Evolutionary conservation across 169 alveolate species (phyloP).

Genomic region (Plasmodium ovale): DNA sequence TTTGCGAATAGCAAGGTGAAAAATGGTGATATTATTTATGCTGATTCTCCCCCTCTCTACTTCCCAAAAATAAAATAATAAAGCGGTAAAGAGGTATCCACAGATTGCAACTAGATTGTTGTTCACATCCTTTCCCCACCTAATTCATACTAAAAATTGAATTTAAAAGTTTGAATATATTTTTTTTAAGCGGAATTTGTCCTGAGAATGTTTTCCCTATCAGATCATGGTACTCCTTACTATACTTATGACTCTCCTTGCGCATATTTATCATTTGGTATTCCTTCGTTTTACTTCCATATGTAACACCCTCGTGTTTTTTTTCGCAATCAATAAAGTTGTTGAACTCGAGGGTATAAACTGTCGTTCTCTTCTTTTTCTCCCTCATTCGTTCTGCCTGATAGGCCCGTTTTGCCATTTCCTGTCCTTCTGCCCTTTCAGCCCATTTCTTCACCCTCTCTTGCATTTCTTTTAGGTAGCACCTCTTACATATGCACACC

Average conservation of each 20-base stretch:
- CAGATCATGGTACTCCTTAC: neutral
- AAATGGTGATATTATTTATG: too few relatives aligned
- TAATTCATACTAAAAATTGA: constrained; percentile 45
- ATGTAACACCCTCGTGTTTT: neutral
- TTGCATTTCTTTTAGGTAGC: constrained; percentile 42
- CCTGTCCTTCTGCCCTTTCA: constrained; percentile 45
- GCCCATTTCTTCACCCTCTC: constrained; percentile 10
- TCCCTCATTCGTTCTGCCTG: constrained; percentile 19
- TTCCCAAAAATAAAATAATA: too few relatives aligned
- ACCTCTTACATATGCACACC: constrained; percentile 34
- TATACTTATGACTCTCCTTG: neutral
- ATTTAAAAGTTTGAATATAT: constrained; percentile 36
- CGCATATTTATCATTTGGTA: neutral
- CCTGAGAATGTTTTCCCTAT: neutral
- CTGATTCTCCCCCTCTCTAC: too few relatives aligned
- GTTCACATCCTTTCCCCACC: neutral
- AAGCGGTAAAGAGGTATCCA: too few relatives aligned
- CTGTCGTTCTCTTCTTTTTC: constrained; percentile 55
- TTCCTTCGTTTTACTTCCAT: neutral
- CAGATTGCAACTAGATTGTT: too few relatives aligned
- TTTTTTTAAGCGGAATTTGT: constrained; percentile 27
- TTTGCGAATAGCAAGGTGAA: too few relatives aligned
- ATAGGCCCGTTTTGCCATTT: too few relatives aligned
- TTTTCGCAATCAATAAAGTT: constrained; percentile 15
- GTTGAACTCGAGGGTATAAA: constrained; percentile 55